These are phyloP conservation scores for Fusarium veterinarium DNA, from an alignment of 2,329 filamentous ascomycete species.

Conservation along the genomic window DNA sequence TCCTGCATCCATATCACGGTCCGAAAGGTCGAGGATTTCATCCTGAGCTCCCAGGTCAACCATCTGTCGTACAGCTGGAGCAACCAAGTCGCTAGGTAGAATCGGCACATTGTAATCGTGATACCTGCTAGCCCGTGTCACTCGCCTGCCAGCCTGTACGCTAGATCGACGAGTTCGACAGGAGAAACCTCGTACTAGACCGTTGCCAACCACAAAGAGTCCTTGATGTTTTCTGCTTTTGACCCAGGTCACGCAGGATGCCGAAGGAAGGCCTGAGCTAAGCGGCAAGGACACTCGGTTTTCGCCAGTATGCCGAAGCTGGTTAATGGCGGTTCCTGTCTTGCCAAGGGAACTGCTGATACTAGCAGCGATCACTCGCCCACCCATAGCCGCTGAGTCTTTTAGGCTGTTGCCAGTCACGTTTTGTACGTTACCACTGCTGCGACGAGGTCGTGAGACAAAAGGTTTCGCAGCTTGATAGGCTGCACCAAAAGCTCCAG, in stretches of 20 bases:
- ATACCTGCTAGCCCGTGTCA: conserved; percentile 67
- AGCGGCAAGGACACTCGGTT: conserved; percentile 77
- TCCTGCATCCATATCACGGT: conserved; percentile 64
- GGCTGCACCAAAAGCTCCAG: conserved; percentile 76
- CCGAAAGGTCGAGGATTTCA: conserved; percentile 65
- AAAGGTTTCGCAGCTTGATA: conserved; percentile 74
- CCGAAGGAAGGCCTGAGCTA: conserved; percentile 63
- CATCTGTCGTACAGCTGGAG: conserved; percentile 66
- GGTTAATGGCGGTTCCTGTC: conserved; percentile 75
- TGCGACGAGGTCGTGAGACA: conserved; percentile 65
- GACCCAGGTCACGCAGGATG: conserved; percentile 74
- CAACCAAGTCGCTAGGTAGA: conserved; percentile 69
- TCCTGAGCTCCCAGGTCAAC: conserved; percentile 63
- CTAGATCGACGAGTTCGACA: conserved; percentile 67
- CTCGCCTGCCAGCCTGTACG: conserved; percentile 63
- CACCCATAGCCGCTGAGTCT: conserved; percentile 74
- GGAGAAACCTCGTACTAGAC: conserved; percentile 73
- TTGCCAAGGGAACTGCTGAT: conserved; percentile 80
- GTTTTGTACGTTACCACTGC: conserved; percentile 52
- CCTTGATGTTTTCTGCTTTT: conserved; percentile 70
- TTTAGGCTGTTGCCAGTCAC: conserved; percentile 60
- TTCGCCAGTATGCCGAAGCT: conserved; percentile 79
- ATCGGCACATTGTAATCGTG: conserved; percentile 75
- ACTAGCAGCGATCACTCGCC: conserved; percentile 77
- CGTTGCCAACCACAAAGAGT: conserved; percentile 73